Conservation (phyloP, 2,329 filamentous ascomycete species). For the Nemania diffusa region DNA sequence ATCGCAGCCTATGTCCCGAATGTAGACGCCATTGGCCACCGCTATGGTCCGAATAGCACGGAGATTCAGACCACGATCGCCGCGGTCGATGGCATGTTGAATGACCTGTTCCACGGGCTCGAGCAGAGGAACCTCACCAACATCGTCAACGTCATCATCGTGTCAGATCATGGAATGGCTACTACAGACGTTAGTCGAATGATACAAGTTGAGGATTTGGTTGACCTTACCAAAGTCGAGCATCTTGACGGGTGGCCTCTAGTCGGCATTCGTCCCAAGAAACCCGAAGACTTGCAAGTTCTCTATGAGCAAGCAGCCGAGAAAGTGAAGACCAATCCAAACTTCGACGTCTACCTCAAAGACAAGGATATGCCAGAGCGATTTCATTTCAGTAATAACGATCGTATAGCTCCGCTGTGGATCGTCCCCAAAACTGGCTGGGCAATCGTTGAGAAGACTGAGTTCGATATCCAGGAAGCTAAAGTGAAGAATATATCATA, state of each 20-base stretch:
- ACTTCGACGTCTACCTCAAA: conserved; percentile 87
- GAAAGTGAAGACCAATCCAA: conserved; percentile 69
- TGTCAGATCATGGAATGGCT: conserved; percentile 98
- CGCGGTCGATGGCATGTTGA: conserved; percentile 85
- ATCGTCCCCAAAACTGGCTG: conserved; percentile 92
- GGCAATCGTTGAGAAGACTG: conserved; percentile 84
- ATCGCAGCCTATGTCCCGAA: conserved; percentile 96
- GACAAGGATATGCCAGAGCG: conserved; percentile 89
- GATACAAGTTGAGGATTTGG: conserved; percentile 88
- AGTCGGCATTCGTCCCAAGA: conserved; percentile 85
- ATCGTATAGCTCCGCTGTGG: conserved; percentile 94
- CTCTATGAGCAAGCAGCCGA: conserved; percentile 72
- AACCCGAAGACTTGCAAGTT: conserved; percentile 69
- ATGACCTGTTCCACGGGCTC: conserved; percentile 77
- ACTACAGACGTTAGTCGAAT: conserved; percentile 84
- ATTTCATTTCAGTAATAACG: conserved; percentile 90
- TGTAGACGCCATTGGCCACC: conserved; percentile 87
- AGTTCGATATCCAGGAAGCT: conserved; percentile 79
- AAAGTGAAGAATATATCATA: conserved; percentile 74
- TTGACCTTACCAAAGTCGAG: conserved; percentile 80
- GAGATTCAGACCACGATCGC: conserved; percentile 83
- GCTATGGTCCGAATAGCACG: conserved; percentile 92
- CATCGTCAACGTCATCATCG: conserved; percentile 94
- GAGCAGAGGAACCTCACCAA: conserved; percentile 83
- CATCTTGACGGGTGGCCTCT: conserved; percentile 95